phyloP scores from a whole-genome alignment of 208 protist genomes.

The Leishmania martiniquensis region DNA sequence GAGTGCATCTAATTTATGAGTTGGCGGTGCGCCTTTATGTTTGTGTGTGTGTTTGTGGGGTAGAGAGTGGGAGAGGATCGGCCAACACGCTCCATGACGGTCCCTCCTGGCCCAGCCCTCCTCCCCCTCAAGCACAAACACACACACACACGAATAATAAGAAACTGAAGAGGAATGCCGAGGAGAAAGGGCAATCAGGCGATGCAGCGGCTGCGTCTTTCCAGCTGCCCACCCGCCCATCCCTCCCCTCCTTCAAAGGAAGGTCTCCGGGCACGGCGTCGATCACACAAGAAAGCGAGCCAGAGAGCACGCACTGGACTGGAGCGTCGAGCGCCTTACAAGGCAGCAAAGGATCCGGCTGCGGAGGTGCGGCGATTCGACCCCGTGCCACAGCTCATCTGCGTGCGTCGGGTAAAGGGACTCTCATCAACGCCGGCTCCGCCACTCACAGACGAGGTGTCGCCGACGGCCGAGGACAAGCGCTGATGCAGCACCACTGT shows the following conservation, averaged over 20 bases:
- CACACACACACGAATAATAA: too few relatives aligned
- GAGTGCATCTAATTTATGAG: neutral
- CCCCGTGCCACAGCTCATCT: conserved; percentile 27
- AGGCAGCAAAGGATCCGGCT: neutral
- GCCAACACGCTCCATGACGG: neutral
- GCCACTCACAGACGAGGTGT: conserved; percentile 16
- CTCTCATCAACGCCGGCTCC: conserved; percentile 16
- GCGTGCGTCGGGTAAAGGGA: conserved; percentile 20
- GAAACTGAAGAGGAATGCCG: conserved; percentile 7
- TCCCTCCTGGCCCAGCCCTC: too few relatives aligned
- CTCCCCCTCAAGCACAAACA: too few relatives aligned
- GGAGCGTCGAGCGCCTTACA: neutral
- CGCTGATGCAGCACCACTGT: conserved; percentile 36
- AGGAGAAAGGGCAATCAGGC: neutral
- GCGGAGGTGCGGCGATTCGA: conserved; percentile 31
- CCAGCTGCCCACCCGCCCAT: neutral
- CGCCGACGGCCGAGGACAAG: conserved; percentile 26
- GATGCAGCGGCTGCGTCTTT: neutral
- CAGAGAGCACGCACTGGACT: neutral
- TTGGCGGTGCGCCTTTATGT: neutral
- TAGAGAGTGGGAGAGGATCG: neutral
- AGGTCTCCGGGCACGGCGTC: too few relatives aligned
- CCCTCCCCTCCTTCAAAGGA: too few relatives aligned
- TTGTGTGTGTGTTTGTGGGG: neutral
- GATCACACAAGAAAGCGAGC: neutral